Evolutionary conservation across 371 early-diverging fungal genomes (phyloP), one percentile per base, ranked within the genome.

Genomic region (Mortierella sp.): DNA sequence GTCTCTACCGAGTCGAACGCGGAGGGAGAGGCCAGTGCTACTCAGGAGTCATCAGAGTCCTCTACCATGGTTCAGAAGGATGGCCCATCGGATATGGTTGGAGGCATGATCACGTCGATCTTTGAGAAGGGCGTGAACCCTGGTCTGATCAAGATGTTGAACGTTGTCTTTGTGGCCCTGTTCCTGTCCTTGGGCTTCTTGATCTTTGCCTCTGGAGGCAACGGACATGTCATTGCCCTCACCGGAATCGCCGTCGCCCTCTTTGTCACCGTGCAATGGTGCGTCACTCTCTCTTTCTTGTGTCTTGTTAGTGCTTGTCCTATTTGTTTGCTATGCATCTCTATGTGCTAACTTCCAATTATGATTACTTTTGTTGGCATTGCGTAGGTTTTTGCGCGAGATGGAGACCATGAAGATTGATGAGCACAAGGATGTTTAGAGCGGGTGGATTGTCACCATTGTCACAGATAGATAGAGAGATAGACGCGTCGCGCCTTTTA

Each of bases 41-140:
- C 40, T 34, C 45, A 67, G 43, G 66, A 47, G 31, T 24, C 64
- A 6, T 29, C 43, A n/a, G 61, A 50, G 43, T 61, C 70, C 4
- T 65, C 77, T 8, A 43, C 26, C 14, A 80, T 80, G 78, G 75
- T 82, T 41, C 45, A 77, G 2, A 77, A 58, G 44, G 82, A 82
- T 58, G 82, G 78, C 24, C 79, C 79, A 22, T 29, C 69, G 11
- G 79, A 73, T 47, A 73, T 83, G 79, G 73, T 79, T 22, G 76
- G 70, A 11, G 84, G 84, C 6, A 66, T 75, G 31, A 40, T 83
- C n/a, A 55, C 76, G n/a, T 83, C 84, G 1, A 73, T 83, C 53
- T 83, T 83, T 73, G 84, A 79, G 58, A 78, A 79, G 71, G 84
- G 84, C 0, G 73, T 79, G 31, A 83, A 83, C 67, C 84, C 84